Conservation (phyloP, 2,329 filamentous ascomycete genomes). For the Stachybotrys elegans region DNA sequence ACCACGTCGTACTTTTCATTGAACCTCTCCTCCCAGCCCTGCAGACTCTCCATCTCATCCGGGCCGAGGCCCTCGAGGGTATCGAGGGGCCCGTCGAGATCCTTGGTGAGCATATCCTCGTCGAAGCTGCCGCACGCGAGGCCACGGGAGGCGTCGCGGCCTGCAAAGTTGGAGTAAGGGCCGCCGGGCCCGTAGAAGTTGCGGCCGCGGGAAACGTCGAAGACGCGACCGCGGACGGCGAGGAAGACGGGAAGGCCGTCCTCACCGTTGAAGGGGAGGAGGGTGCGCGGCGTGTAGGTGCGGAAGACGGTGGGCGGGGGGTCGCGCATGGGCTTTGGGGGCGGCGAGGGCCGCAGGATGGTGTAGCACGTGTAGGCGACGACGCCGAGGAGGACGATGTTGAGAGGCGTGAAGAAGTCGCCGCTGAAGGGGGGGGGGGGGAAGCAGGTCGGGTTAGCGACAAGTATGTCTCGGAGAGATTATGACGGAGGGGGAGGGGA, state of each 20-base stretch:
- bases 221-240: slow-evolving; percentile 84
- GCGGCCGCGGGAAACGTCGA: slow-evolving; percentile 80
- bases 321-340: slow-evolving; percentile 43
- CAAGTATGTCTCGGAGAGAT: neutral
- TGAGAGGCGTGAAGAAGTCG: slow-evolving; percentile 55
- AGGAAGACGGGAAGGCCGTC: slow-evolving; percentile 75
- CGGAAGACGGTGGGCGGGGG: slow-evolving; percentile 57
- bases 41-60: slow-evolving; percentile 77
- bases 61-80: slow-evolving; percentile 63
- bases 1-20: slow-evolving; percentile 93
- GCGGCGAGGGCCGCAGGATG: slow-evolving; percentile 44
- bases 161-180: slow-evolving; percentile 94
- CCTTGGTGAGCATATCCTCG: slow-evolving; percentile 88
- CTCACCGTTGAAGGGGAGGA: slow-evolving; percentile 81
- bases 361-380: slow-evolving; percentile 55
- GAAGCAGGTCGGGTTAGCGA: neutral
- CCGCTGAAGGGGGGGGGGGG: slow-evolving; percentile 21
- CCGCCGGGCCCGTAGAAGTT: slow-evolving; percentile 97
- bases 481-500: neutral
- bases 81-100: slow-evolving; percentile 79
- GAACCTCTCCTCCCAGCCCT: slow-evolving; percentile 92
- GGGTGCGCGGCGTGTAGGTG: slow-evolving; percentile 70
- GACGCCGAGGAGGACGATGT: slow-evolving; percentile 52
- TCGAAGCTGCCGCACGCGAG: slow-evolving; percentile 91
- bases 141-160: slow-evolving; percentile 82